Evolutionary conservation across 2,329 filamentous ascomycete species (phyloP), one percentile per base, ranked within the genome.

Genomic region (Neurospora sp.): DNA sequence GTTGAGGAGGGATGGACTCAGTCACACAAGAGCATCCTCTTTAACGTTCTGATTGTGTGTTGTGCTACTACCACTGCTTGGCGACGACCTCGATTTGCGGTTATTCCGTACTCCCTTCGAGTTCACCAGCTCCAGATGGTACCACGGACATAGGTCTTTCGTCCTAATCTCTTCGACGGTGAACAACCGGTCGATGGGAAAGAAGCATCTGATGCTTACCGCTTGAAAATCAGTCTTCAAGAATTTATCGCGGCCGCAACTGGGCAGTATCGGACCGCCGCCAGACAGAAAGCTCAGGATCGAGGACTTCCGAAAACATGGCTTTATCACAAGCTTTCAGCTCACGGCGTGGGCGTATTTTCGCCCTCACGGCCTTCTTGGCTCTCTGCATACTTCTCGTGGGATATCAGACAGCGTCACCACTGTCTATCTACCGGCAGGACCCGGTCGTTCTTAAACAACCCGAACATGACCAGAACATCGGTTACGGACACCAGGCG

Each of bases 371-470:
- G 2, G 11, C 73, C 38, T 46, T 75, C 33, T 52, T 73, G 68
- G 72, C 69, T 7, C 17, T 73, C 28, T 3, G 15, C 15, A 67
- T 76, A 0, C 68, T 76, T 33, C 74, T 73, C 68, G 70, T 76
- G 7, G 70, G 68, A 23, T 74, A 72, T 58, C 70, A 70, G 66
- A 71, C 71, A n/a, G 28, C 28, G 7, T 33, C 52, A 9, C 72
- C 73, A 17, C 19, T 70, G 38, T 58, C 70, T 3, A 38, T 69
- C 6, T 40, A 66, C 10, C 68, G 43, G 11, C 66, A 67, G 10
- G 68, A 70, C n/a, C 42, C 69, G 5, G 52, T 69, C 17, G 70
- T 43, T 43, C 62, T 62, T 62, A 33, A 62, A 10, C 23, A 62
- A 62, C 52, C 52, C 8, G 52, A 62, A 33, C 13, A 33, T 62